Evolutionary conservation across 208 protist species (phyloP).

Genomic region (Lotmaria passim): DNA sequence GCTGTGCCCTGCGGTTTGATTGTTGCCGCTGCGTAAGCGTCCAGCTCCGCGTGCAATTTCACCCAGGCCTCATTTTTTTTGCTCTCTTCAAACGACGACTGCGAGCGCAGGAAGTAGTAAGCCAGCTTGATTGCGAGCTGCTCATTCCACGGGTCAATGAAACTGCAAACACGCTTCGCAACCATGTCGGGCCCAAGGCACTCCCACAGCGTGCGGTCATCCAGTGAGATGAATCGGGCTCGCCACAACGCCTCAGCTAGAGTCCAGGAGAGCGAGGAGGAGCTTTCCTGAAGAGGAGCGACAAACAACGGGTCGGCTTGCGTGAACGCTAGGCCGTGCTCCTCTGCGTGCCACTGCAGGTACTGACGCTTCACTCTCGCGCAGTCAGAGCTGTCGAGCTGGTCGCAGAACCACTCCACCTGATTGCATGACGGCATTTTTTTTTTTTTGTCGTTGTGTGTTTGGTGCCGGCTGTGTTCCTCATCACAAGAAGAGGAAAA

Average conservation of each 20-base stretch:
- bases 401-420: conserved; percentile 43
- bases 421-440: conserved; percentile 5
- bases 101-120: conserved; percentile 40
- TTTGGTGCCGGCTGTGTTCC: no score
- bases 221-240: conserved; percentile 64
- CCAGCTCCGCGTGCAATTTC: conserved; percentile 32
- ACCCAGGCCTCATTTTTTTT: background rate
- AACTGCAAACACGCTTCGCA: conserved; percentile 23
- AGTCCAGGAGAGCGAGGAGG: conserved; percentile 26
- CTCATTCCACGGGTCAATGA: conserved; percentile 80
- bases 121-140: conserved; percentile 83
- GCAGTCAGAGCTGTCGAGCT: conserved; percentile 55
- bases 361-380: conserved; percentile 67
- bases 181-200: conserved; percentile 47
- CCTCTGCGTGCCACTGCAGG: conserved; percentile 34
- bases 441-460: no score
- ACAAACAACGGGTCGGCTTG: conserved; percentile 25
- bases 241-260: conserved; percentile 37
- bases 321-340: conserved; percentile 1
- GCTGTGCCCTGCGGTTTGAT: conserved; percentile 52
- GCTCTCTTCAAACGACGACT: background rate
- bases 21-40: conserved; percentile 36
- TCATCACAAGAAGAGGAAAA: conserved; percentile 11
- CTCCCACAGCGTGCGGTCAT: conserved; percentile 82
- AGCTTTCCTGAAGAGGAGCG: background rate